Conservation (phyloP, 306 rosid species). For the Betula pendula region DNA sequence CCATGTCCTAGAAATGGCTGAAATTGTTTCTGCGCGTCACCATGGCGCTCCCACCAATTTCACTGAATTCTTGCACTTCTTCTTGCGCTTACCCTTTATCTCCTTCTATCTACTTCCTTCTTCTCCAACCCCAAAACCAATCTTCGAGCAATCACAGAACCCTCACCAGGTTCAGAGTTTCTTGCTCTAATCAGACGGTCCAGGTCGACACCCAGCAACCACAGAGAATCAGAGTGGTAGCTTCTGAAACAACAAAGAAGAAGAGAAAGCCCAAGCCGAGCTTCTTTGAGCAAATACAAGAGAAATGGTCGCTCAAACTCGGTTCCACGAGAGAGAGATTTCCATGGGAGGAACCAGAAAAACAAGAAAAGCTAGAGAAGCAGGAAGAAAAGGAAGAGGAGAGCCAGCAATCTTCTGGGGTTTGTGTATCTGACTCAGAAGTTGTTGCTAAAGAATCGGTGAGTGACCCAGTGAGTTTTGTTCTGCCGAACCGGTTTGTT, state of each 20-base stretch:
- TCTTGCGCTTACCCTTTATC: constrained; percentile 26
- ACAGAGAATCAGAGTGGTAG: constrained; percentile 44
- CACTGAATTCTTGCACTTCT: constrained; percentile 28
- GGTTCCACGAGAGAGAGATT: constrained; percentile 53
- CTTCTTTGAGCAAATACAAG: constrained; percentile 67
- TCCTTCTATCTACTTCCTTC: constrained; percentile 43
- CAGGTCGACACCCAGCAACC: constrained; percentile 43
- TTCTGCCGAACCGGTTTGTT: constrained; percentile 31
- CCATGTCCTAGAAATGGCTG: neutral
- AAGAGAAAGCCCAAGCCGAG: constrained; percentile 70
- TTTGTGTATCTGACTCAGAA: constrained; percentile 1
- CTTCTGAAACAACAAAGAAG: constrained; percentile 39
- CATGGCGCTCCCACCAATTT: constrained; percentile 62
- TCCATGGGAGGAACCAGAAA: constrained; percentile 65
- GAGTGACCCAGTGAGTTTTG: constrained; percentile 36
- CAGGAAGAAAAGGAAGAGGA: constrained; percentile 9
- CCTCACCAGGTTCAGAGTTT: constrained; percentile 45
- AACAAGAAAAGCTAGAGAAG: constrained; percentile 11
- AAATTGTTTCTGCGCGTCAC: neutral
- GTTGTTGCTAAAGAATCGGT: constrained; percentile 21
- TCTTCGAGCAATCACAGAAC: neutral
- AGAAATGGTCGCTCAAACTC: constrained; percentile 72
- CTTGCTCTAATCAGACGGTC: constrained; percentile 46
- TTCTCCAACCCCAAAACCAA: constrained; percentile 29
- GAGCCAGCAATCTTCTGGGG: constrained; percentile 12